Evolutionary conservation across 108 stramenopile species (phyloP).

Genomic region (Cylindrotheca closterium): DNA sequence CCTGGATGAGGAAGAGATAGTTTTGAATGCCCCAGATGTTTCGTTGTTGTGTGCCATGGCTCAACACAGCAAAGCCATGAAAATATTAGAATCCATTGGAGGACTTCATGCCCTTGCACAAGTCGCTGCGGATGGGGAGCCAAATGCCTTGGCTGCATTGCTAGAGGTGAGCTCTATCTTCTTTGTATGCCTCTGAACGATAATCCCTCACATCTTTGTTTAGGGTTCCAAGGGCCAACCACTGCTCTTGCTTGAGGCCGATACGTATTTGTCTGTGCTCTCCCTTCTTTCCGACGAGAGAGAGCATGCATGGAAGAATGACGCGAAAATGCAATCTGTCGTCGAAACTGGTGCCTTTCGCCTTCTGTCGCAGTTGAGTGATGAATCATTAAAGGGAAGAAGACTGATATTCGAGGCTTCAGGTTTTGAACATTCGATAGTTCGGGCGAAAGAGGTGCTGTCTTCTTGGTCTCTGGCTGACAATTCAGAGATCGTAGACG

Average conservation of each 20-base stretch:
- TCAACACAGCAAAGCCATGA: slow-evolving; percentile 58
- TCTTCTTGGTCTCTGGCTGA: not conserved
- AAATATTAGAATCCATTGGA: slow-evolving; percentile 53
- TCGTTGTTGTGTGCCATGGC: slow-evolving; percentile 73
- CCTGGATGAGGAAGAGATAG: slow-evolving; percentile 46
- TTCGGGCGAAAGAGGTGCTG: slow-evolving; percentile 33
- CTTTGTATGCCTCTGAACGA: not conserved
- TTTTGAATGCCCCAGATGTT: slow-evolving; percentile 76
- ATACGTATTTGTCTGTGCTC: slow-evolving; percentile 58
- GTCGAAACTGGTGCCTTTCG: slow-evolving; percentile 41
- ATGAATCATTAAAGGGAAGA: slow-evolving; percentile 36
- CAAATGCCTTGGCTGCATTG: slow-evolving; percentile 59
- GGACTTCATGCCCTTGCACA: slow-evolving; percentile 77
- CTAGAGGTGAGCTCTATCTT: slow-evolving; percentile 22
- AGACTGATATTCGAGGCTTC: slow-evolving; percentile 27
- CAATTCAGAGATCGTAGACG: slow-evolving; percentile 6
- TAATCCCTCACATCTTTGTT: not conserved
- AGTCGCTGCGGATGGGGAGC: slow-evolving; percentile 76
- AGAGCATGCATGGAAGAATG: slow-evolving; percentile 22
- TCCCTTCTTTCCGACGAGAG: slow-evolving; percentile 41
- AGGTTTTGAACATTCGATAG: slow-evolving; percentile 25
- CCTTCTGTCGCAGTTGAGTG: slow-evolving; percentile 33
- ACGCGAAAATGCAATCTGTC: slow-evolving; percentile 19
- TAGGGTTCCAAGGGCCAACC: slow-evolving; percentile 61
- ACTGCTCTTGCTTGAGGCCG: slow-evolving; percentile 54